Evolutionary conservation across 441 rosid species (phyloP).

Genomic region (Isatis lusitanica): DNA sequence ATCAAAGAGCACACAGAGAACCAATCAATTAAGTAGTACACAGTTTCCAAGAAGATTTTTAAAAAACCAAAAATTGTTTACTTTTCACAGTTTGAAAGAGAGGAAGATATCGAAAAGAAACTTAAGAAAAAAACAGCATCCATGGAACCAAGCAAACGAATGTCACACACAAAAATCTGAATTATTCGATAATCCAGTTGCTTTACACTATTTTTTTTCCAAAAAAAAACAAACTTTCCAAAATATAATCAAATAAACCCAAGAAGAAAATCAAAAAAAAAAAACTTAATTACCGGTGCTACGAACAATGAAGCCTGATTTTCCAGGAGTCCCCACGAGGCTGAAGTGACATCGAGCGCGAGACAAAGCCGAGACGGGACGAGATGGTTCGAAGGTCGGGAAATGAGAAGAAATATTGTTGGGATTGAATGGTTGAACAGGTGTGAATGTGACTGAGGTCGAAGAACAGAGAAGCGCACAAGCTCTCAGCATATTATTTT

Average conservation of each 20-base stretch:
- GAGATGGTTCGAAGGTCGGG: conserved; percentile 17
- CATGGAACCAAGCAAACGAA: background rate
- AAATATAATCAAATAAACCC: background rate
- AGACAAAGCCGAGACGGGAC: conserved; percentile 33
- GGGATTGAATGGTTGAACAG: conserved; percentile 24
- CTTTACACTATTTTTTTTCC: background rate
- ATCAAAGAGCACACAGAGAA: conserved; percentile 11
- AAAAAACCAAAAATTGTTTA: background rate
- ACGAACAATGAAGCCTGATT: conserved; percentile 39
- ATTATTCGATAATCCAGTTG: background rate
- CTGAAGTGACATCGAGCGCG: conserved; percentile 32
- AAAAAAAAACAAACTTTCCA: background rate
- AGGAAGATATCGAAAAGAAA: background rate
- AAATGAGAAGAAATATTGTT: conserved; percentile 6
- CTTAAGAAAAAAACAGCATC: background rate
- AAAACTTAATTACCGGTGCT: conserved; percentile 42
- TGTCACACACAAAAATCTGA: background rate
- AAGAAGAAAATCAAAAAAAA: background rate
- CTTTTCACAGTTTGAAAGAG: background rate
- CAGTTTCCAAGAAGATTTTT: background rate
- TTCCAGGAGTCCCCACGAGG: conserved; percentile 25
- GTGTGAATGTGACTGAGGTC: conserved; percentile 32
- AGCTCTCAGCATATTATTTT: conserved; percentile 42
- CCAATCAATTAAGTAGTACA: background rate
- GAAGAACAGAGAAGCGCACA: conserved; percentile 45